Conservation (phyloP, 78 protist genomes). For the Planoprotostelium fungivorum region DNA sequence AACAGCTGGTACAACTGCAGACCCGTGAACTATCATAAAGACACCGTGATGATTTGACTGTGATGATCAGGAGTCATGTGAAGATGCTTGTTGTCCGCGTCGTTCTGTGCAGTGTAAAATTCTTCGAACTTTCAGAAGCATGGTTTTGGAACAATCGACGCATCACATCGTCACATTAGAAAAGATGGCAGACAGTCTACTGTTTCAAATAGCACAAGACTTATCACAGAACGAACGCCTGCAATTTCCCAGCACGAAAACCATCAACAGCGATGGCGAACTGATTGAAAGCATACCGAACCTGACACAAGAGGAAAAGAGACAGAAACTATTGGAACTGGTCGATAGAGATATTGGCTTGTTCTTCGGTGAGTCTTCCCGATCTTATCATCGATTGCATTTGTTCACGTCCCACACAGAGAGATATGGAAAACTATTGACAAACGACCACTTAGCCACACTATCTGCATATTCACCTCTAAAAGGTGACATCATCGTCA, state of each 20-base stretch:
- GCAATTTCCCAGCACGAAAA: neutral
- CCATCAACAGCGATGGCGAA: neutral
- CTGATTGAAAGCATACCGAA: neutral
- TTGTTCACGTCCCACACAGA: no score
- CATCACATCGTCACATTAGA: no score
- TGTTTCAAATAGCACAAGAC: no score
- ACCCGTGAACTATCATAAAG: slow-evolving; percentile 73
- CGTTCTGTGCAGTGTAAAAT: no score
- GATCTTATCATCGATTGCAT: neutral
- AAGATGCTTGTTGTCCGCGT: no score
- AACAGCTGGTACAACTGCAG: neutral
- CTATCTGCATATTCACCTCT: neutral
- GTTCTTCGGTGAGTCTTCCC: neutral
- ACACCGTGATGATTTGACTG: no score
- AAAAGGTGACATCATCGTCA: neutral
- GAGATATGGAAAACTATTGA: neutral
- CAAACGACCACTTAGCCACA: neutral
- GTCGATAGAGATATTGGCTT: neutral
- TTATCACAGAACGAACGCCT: neutral
- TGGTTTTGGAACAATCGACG: no score
- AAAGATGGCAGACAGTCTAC: no score
- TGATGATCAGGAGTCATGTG: no score
- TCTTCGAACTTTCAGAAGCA: no score
- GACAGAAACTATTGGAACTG: neutral
- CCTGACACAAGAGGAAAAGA: neutral